Evolutionary conservation across 2,329 filamentous ascomycete genomes (phyloP), one percentile per base, ranked within the genome.

Genomic region (Dendrostoma leiphaemia): DNA sequence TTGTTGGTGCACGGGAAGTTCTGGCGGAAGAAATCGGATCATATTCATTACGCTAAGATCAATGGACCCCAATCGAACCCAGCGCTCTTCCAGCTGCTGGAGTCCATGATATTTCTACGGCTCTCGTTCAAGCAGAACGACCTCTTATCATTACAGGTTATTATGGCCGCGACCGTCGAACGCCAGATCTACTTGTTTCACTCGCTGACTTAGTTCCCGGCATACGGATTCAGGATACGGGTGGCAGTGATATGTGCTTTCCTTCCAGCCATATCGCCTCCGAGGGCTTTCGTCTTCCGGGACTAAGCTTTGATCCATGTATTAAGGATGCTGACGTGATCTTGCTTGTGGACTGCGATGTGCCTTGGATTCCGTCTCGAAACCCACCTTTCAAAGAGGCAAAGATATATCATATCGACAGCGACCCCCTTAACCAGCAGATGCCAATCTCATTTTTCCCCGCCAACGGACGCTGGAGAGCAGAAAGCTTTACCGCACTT

Each of bases 11-110:
- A 6, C 74, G 88, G 61, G 88, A 91, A 64, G 79, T 86, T 1
- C 83, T 91, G 79, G 85, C 89, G 61, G 82, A 90, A 64, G 85
- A 89, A 46, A 79, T 89, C 49, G 76, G 81, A 44, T 81, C 80
- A 0, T 51, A 46, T 13, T 17, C n/a, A 7, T 15, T 50, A 84
- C 72, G 85, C 43, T 82, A 82, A 62, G 70, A 73, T 34, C 75
- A 79, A 58, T 89, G 85, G 86, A 72, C 73, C n/a, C 75, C 82
- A 0, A 78, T 86, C 12, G 76, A 78, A 44, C 80, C 84, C 0
- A 72, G 80, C 9, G 85, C 81, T 1, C 65, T 88, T 51, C 78
- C 80, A 19, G 48, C 62, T 9, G 69, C 74, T 49, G 77, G 70
- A 1, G 68, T 80, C 37, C 66, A 71, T 28, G 55, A 70, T 23